Base-by-base conservation (phyloP, 1,284 basidiomycete species). In the Leucocoprinus gongylophorus region DNA sequence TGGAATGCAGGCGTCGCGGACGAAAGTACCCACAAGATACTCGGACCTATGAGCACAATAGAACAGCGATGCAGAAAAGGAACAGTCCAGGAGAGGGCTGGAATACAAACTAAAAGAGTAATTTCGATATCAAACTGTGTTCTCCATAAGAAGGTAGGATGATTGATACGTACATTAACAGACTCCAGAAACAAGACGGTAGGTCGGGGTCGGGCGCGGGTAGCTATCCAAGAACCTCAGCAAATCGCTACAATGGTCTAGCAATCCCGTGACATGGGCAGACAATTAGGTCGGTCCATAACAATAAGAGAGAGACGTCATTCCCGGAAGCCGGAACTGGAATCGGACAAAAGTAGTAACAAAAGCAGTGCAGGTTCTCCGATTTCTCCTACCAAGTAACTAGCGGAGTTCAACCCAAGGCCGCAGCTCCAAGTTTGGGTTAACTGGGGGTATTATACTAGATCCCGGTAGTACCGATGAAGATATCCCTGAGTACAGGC, bases 221-320 rank as follows among this genome's bases (percentile, higher is more conserved):
- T 15, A 33, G 32, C 15, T 33, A 8, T 15, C 32, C 32, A 33
- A 33, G 32, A 33, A 15, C 32, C 32, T 15, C 32, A 33, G 3
- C 32, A 15, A 26, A 26, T 26, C 23, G 6, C 23, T 3, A 26
- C 23, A n/a, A 23, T 29, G 5, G 41, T 44, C 41, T 20, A 46
- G 30, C 13, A 46, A 42, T 51, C 50, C 38, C 50, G 50, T 46
- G 50, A 51, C 50, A 46, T 37, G 12, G 50, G 44, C 50, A 46
- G 38, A 51, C 50, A 51, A 51, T 51, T 46, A 39, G 26, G 41
- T 37, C 30, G 35, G 48, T 37, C 20, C 48, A 18, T 41, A 38
- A 51, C 50, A 51, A 51, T 51, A 51, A 51, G 50, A 44, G 23
- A 42, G 23, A 26, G 23, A 33, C 23, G 47, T 30, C 28, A 26